Percentiles rank a stretch among this genome's conserved stretches.
phyloP scores from a whole-genome alignment of 2,329 filamentous ascomycete genomes.

The Cladorrhinum sp. region DNA sequence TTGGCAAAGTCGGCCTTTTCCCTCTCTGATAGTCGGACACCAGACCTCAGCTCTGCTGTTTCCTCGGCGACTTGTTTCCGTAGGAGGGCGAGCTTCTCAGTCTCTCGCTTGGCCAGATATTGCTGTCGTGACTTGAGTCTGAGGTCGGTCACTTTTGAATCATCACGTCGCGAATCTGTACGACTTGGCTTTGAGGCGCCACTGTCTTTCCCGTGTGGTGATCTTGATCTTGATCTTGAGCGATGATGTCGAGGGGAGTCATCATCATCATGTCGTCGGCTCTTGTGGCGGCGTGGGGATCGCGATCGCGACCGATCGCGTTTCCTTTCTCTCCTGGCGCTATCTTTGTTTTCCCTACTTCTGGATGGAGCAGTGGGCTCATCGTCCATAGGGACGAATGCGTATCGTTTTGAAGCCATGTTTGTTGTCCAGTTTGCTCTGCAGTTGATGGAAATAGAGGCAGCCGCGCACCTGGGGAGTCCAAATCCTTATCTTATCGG shows the following conservation, averaged over 20 bases:
- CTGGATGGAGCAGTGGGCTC: slow-evolving; percentile 49
- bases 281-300: slow-evolving; percentile 34
- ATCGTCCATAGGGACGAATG: slow-evolving; percentile 65
- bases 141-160: slow-evolving; percentile 73
- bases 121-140: slow-evolving; percentile 83
- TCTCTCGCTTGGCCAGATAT: slow-evolving; percentile 89
- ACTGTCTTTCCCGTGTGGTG: slow-evolving; percentile 40
- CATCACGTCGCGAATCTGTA: slow-evolving; percentile 31
- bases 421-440: not conserved
- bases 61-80: slow-evolving; percentile 90
- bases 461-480: not conserved
- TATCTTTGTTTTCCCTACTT: slow-evolving; percentile 43
- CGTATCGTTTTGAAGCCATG: slow-evolving; percentile 57
- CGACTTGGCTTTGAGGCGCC: slow-evolving; percentile 64
- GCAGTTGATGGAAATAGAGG: slow-evolving; percentile 4
- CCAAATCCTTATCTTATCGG: slow-evolving; percentile 21
- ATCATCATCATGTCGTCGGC: slow-evolving; percentile 32
- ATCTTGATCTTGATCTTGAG: slow-evolving; percentile 35
- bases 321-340: slow-evolving; percentile 44
- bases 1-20: slow-evolving; percentile 87
- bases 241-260: slow-evolving; percentile 29
- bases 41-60: slow-evolving; percentile 72
- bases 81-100: slow-evolving; percentile 80
- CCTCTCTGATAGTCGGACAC: slow-evolving; percentile 68
- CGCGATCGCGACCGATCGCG: slow-evolving; percentile 32